Conservation (phyloP, 2,329 filamentous ascomycete genomes). For the Alternaria ethzedia region DNA sequence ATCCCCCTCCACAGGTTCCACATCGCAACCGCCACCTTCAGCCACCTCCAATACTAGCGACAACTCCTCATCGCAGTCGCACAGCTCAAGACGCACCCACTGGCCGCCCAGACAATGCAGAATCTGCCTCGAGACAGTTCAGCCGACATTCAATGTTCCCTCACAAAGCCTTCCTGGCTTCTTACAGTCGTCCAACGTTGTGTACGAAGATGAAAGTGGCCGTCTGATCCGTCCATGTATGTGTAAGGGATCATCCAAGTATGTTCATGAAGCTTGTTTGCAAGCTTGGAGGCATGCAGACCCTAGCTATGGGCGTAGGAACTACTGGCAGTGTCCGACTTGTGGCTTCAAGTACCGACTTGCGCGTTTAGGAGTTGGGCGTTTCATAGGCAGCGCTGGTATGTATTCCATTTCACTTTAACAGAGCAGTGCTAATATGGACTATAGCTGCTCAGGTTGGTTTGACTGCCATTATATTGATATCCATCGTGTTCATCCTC, state of each 20-base stretch:
- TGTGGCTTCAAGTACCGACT: slow-evolving; percentile 85
- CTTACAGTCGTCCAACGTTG: slow-evolving; percentile 65
- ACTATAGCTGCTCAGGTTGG: slow-evolving; percentile 64
- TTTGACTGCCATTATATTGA: slow-evolving; percentile 75
- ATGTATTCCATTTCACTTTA: slow-evolving; percentile 19
- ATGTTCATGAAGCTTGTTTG: slow-evolving; percentile 92
- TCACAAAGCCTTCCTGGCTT: slow-evolving; percentile 62
- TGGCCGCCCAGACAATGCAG: slow-evolving; percentile 81
- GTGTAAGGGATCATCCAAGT: slow-evolving; percentile 91
- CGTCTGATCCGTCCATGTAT: slow-evolving; percentile 87
- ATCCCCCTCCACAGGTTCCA: slow-evolving; percentile 19
- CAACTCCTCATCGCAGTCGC: slow-evolving; percentile 20
- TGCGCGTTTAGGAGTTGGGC: slow-evolving; percentile 76
- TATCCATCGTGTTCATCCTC: slow-evolving; percentile 76
- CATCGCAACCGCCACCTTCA: slow-evolving; percentile 21
- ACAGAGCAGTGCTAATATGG: slow-evolving; percentile 17
- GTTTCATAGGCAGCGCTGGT: slow-evolving; percentile 60
- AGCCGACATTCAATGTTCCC: slow-evolving; percentile 64
- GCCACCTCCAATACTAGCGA: slow-evolving; percentile 18
- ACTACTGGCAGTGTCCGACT: slow-evolving; percentile 87
- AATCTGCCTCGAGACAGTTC: slow-evolving; percentile 81
- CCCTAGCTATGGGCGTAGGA: slow-evolving; percentile 67
- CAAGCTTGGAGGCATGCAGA: slow-evolving; percentile 80
- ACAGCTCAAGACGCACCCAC: slow-evolving; percentile 47
- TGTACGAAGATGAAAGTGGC: slow-evolving; percentile 76